Evolutionary conservation across 2,329 filamentous ascomycete genomes (phyloP).

Genomic region (Xylaria sp.): DNA sequence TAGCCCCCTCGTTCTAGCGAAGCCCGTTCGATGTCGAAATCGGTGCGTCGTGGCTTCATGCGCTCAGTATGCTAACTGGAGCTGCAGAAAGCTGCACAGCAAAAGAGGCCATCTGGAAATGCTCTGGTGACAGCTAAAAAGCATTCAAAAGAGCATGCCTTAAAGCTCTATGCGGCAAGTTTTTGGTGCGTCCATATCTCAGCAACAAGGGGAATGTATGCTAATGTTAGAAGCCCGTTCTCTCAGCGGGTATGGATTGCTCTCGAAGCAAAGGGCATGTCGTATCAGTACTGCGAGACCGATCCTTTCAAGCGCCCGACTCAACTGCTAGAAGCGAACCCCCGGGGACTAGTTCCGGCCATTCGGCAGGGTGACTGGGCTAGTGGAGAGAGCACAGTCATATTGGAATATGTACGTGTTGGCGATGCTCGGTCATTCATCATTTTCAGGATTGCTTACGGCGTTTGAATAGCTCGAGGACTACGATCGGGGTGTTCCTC

Average conservation of each 20-base stretch:
- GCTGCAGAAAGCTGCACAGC: conserved; percentile 65
- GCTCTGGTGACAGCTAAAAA: conserved; percentile 72
- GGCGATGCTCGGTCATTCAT: neutral
- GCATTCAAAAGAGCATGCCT: conserved; percentile 70
- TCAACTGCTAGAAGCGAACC: conserved; percentile 73
- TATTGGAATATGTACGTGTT: conserved; percentile 80
- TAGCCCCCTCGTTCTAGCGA: neutral
- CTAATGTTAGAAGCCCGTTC: conserved; percentile 65
- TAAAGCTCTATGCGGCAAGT: conserved; percentile 82
- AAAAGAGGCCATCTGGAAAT: conserved; percentile 73
- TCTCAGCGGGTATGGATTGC: conserved; percentile 91
- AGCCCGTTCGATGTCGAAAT: neutral
- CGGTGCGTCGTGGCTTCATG: neutral
- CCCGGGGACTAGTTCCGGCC: conserved; percentile 75
- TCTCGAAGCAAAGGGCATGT: conserved; percentile 76
- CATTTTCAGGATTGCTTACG: conserved; percentile 3
- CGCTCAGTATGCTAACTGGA: conserved; percentile 9
- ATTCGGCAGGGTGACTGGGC: conserved; percentile 81
- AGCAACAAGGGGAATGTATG: neutral
- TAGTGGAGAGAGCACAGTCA: conserved; percentile 79
- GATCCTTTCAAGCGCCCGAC: conserved; percentile 76
- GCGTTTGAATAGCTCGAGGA: conserved; percentile 69
- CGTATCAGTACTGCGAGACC: conserved; percentile 86
- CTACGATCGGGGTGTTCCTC: conserved; percentile 60
- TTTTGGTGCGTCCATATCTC: conserved; percentile 67